Evolutionary conservation across 2,329 filamentous ascomycete species (phyloP), one percentile per base, ranked within the genome.

Genomic region (Sporothrix sp.): DNA sequence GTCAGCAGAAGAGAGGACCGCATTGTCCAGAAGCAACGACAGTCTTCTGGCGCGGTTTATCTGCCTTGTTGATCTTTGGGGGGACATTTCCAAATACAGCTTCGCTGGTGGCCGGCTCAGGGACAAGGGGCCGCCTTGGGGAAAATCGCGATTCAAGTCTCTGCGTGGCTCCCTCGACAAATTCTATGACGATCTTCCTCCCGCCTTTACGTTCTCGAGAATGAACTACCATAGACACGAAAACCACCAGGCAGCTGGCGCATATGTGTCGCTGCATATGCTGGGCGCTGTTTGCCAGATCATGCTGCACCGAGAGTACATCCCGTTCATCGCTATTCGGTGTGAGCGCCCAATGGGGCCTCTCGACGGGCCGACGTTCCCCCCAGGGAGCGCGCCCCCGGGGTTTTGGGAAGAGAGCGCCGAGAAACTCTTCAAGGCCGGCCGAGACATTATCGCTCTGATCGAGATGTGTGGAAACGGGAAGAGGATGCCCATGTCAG

Each of bases 221-320:
- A 71, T 72, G 36, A 86, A 85, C 60, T 81, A 81, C 38, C 76
- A 78, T 58, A 79, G 76, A 21, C 82, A 86, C 58, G 79, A 84
- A 57, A 79, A 77, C 54, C 73, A 78, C 50, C 73, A 78, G 37
- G 78, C 77, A 2, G 78, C 78, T 1, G 81, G 80, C 40, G 74
- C 76, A 7, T 87, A 83, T 59, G 76, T 81, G 9, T 73, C 84
- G 3, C 67, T 87, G 50, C 84, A 87, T 58, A 79, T 81, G 58
- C 73, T 85, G 1, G 75, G 79, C 52, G 75, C 76, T 2, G 68
- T 86, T 2, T 85, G 80, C 60, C 73, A 76, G 51, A 81, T 87
- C 55, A 79, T 84, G 67, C 69, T 86, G 25, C 79, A 85, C 59
- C 72, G 82, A 54, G 81, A 85, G 61, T 85, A 82, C 54, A 72